These are phyloP conservation scores for Bremia lactucae DNA, from an alignment of 352 stramenopile species.

Conservation along the genomic window DNA sequence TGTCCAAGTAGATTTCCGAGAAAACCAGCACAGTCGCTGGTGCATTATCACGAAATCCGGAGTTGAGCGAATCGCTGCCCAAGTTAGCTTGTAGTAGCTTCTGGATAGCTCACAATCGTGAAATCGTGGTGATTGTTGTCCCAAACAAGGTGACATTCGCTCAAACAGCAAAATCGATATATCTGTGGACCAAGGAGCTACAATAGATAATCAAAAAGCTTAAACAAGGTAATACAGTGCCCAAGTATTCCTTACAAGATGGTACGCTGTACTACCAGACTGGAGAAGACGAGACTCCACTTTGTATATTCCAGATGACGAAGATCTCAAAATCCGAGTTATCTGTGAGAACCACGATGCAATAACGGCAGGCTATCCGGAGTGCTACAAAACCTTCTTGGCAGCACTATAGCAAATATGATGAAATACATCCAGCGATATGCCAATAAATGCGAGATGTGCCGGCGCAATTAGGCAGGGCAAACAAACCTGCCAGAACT, in stretches of 20 bases:
- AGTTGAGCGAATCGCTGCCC: constrained; percentile 1
- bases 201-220: not conserved
- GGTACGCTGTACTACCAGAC: constrained; percentile 6
- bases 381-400: too few relatives aligned
- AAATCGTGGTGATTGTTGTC: constrained; percentile 1
- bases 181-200: not conserved
- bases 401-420: too few relatives aligned
- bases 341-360: not conserved
- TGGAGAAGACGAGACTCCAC: constrained; percentile 1
- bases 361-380: too few relatives aligned
- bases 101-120: constrained; percentile 1
- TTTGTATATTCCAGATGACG: not conserved
- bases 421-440: too few relatives aligned
- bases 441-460: too few relatives aligned
- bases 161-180: constrained; percentile 1
- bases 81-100: constrained; percentile 1
- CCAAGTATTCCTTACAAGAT: constrained; percentile 1
- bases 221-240: not conserved
- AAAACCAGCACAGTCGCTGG: constrained; percentile 1
- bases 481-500: too few relatives aligned
- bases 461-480: too few relatives aligned
- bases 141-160: not conserved
- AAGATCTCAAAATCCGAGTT: not conserved
- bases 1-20: constrained; percentile 1
- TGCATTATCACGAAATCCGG: not conserved